Evolutionary conservation across 345 rosid species (phyloP), one percentile per base, ranked within the genome.

Genomic region (Boechera stricta): DNA sequence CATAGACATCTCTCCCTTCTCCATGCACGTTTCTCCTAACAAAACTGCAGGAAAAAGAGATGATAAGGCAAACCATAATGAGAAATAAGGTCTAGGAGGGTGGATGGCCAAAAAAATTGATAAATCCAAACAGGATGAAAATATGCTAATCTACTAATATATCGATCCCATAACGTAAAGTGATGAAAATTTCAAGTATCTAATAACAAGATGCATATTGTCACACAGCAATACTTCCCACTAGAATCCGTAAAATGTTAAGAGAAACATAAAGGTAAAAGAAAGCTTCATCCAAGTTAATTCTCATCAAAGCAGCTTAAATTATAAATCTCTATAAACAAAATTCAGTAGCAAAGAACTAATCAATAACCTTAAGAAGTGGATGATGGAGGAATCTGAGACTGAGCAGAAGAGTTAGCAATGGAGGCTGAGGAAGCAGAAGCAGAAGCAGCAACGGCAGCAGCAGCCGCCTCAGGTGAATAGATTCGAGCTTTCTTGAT

Each of bases 401-500:
- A 10, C 44, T 49, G 62, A n/a, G 69, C 9, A 45, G 69, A 47
- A 45, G 69, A 45, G 2, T 64, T 55, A 32, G 41, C 13, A 67
- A 61, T 56, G 35, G 83, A 67, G 48, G 81, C 9, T 10, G 64
- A 55, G 42, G 65, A 61, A 61, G 54, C 54, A 45, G 66, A 61
- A 61, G 54, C 54, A 47, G 72, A n/a, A 51, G 65, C 51, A 69
- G 73, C 63, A 38, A 26, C 42, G 36, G 64, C 64, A 42, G 74
- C 65, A 56, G 73, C 56, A 45, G 66, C 76, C 1, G 71, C 76
- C 18, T 59, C n/a, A 5, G 97, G 89, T 28, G 76, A 80, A 68
- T 90, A 92, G 47, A 92, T 85, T 28, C 88, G 85, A 31, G 98
- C 97, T 75, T 88, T 90, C 87, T 92, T 92, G 64, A 92, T 83